phyloP scores from a whole-genome alignment of 2,329 filamentous ascomycete species.

The Colletotrichum sidae region DNA sequence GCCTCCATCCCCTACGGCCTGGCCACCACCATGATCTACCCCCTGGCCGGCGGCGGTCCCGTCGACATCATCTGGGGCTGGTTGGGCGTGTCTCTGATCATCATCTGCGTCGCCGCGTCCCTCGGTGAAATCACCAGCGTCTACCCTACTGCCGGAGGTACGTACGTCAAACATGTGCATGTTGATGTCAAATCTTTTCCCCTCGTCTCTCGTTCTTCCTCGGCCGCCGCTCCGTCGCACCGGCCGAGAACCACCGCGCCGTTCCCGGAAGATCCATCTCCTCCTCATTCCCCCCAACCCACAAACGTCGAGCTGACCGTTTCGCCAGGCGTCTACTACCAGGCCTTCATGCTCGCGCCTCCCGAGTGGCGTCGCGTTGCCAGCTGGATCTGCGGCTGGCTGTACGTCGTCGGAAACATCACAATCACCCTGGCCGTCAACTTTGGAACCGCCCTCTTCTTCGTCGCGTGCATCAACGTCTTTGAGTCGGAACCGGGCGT shows the following conservation, averaged over 20 bases:
- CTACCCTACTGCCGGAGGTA: slow-evolving; percentile 79
- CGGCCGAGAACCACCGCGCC: slow-evolving; percentile 7
- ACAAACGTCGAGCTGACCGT: slow-evolving; percentile 18
- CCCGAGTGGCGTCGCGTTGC: slow-evolving; percentile 69
- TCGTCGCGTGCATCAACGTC: slow-evolving; percentile 67
- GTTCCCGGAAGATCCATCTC: slow-evolving; percentile 28
- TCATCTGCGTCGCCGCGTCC: slow-evolving; percentile 76
- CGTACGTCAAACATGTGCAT: slow-evolving; percentile 29
- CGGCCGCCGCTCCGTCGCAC: slow-evolving; percentile 12
- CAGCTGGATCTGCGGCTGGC: slow-evolving; percentile 80
- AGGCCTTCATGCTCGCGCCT: slow-evolving; percentile 79
- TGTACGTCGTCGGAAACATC: slow-evolving; percentile 83
- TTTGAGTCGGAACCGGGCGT: slow-evolving; percentile 59
- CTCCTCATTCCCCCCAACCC: too few species aligned
- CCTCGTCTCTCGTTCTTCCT: background rate
- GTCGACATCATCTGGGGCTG: slow-evolving; percentile 80
- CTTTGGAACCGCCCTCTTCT: slow-evolving; percentile 79
- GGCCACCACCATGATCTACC: slow-evolving; percentile 76
- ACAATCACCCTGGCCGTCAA: slow-evolving; percentile 87
- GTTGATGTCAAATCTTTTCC: background rate
- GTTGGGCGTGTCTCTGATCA: slow-evolving; percentile 75
- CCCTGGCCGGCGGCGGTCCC: slow-evolving; percentile 73
- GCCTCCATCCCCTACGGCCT: slow-evolving; percentile 81
- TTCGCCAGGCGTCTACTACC: slow-evolving; percentile 73
- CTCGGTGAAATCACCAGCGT: slow-evolving; percentile 81